Evolutionary conservation across 352 stramenopile species (phyloP), one percentile per base, ranked within the genome.

Genomic region (Pythium diclinum): DNA sequence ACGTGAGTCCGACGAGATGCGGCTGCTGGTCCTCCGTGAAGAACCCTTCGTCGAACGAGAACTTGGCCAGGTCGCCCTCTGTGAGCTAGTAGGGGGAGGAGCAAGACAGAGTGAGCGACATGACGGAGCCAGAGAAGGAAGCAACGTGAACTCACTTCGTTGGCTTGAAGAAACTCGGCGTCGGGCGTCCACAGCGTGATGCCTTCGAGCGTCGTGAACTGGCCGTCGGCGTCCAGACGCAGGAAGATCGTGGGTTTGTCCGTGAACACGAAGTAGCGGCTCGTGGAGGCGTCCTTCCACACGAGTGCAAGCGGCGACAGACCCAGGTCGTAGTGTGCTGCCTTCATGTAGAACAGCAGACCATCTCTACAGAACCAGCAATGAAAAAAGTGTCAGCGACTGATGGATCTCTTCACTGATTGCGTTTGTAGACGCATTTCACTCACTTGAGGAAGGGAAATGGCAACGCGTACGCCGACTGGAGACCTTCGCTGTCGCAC

Each of bases 331-430:
- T 97, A 97, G 56, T 96, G 84, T 2, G 78, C 88, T 8, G 84
- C 77, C 65, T 97, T 97, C 73, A 92, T 81, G 72, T 91, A 91
- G 56, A 97, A 97, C 9, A 97, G 62, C 34, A 97, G 73, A 1
- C 90, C 91, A 62, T 97, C 91, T 64, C 88, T 96, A 64, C 8
- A 40, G 6, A 33, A 56, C 5, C 16, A 38, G 55, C 14, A 51
- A 21, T 21, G 3, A 36, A 9, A 19, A 21, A 21, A 16, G 13
- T 13, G 40, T 62, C 23, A 58, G 40, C n/a, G 16, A 4, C 21
- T 30, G n/a, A 30, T 19, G 3, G 16, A 5, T 16, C 16, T 5
- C 9, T 36, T 36, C 21, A 47, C 28, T 28, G 16, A 19, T 7
- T 25, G 16, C 57, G 17, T 46, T 6, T 33, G 30, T 48, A n/a